Evolutionary conservation across 129 eudicot species (phyloP).

Genomic region (Saussurea involucrata): DNA sequence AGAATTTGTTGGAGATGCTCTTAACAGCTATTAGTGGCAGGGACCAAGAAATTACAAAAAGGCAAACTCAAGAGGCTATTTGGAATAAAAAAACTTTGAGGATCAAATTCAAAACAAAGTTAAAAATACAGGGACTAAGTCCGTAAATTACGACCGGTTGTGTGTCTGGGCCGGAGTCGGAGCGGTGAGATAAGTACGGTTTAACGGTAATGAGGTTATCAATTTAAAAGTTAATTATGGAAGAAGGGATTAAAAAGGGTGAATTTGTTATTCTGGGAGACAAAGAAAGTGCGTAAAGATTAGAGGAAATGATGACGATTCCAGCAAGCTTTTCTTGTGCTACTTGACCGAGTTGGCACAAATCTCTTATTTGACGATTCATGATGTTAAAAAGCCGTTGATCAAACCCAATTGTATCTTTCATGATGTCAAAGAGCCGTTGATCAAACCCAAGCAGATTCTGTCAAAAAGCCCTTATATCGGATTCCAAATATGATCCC

Average conservation of each 20-base stretch:
- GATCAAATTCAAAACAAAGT: too few relatives aligned
- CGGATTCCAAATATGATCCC: not conserved
- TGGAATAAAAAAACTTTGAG: too few relatives aligned
- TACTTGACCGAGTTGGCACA: slow-evolving; percentile 4
- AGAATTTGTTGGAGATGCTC: too few relatives aligned
- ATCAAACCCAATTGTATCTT: slow-evolving; percentile 17
- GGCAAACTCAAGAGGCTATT: too few relatives aligned
- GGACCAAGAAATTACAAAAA: too few relatives aligned
- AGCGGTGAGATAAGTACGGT: too few relatives aligned
- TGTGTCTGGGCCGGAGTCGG: too few relatives aligned
- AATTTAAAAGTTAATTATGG: too few relatives aligned
- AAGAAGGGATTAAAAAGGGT: not conserved
- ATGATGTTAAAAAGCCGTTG: slow-evolving; percentile 16
- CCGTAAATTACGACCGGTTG: too few relatives aligned
- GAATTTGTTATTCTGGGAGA: not conserved
- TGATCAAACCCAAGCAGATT: slow-evolving; percentile 3
- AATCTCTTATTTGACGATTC: slow-evolving; percentile 10
- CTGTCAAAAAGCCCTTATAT: not conserved
- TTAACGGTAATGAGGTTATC: not conserved
- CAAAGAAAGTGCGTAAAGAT: slow-evolving; percentile 4
- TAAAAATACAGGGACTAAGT: too few relatives aligned
- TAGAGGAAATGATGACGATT: slow-evolving; percentile 16
- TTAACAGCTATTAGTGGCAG: too few relatives aligned
- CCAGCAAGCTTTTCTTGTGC: slow-evolving; percentile 7
- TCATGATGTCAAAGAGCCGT: slow-evolving; percentile 22